Base-by-base conservation (phyloP, 345 rosid genomes). In the Corchorus capsularis region DNA sequence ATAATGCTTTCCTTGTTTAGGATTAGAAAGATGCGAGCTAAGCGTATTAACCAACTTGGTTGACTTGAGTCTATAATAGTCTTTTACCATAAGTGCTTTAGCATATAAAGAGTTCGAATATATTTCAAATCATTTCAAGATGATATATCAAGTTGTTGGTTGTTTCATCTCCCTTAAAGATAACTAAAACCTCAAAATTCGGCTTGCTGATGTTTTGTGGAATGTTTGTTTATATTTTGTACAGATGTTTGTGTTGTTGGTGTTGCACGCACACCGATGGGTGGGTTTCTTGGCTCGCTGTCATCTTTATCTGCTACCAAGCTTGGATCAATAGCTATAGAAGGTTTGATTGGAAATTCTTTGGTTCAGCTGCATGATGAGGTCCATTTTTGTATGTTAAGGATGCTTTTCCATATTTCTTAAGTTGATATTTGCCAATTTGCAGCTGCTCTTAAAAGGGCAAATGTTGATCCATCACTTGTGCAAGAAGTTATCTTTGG, bases 221-320 rank as follows among this genome's bases (percentile, higher is more conserved):
- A 80, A 55, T 52, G 37, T 9, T 69, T 50, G 35, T 73, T 70
- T 81, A 67, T 71, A 0, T 62, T 54, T 77, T 77, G 19, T 41
- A 43, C 82, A 93, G 99, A 96, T 91, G 99, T 96, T 73, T 96
- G 99, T 83, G 84, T 96, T 52, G 98, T 96, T 14, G 99, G 99
- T 75, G 95, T 92, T 80, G 98, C 99, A 15, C 93, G 98, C 4
- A 94, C 99, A 0, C 99, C 99, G 1, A 88, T 96, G 93, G 98
- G 98, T 78, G 97, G 90, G 69, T 94, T 96, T 80, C 95, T 94
- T 54, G 99, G 99, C 54, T 76, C 90, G 65, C 82, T 96, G 17
- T 94, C 98, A 39, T 90, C 97, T 62, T 70, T 96, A 53, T 39
- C 98, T 47, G 98, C 97, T 56, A 92, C 97, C 82, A 94, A 96